These are phyloP conservation scores for Clonostachys rosea DNA, from an alignment of 2,329 filamentous ascomycete species.

Conservation along the genomic window DNA sequence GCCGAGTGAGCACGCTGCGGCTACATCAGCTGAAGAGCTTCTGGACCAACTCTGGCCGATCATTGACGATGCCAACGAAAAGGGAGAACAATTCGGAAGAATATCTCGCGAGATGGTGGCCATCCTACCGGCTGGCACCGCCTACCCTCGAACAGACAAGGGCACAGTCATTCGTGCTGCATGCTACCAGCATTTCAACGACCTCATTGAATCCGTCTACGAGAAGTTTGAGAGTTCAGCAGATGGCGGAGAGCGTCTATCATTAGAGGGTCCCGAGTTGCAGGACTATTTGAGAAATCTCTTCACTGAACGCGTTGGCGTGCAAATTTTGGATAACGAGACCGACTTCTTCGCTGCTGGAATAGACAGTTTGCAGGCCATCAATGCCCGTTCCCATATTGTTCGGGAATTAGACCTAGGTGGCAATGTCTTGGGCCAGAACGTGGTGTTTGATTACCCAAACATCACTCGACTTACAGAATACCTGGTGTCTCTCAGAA, in stretches of 20 bases:
- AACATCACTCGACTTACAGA: neutral
- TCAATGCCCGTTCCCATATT: conserved; percentile 47
- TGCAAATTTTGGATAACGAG: conserved; percentile 15
- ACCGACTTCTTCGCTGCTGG: conserved; percentile 55
- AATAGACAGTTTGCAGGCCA: conserved; percentile 54
- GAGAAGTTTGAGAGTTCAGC: conserved; percentile 9
- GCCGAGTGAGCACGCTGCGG: conserved; percentile 33
- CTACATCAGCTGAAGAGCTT: conserved; percentile 35
- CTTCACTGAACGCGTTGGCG: conserved; percentile 8
- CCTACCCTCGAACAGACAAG: conserved; percentile 46
- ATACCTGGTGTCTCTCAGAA: conserved; percentile 14
- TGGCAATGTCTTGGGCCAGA: conserved; percentile 41
- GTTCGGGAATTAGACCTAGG: conserved; percentile 43
- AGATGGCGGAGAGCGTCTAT: conserved; percentile 1
- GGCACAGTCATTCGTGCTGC: conserved; percentile 44
- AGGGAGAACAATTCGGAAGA: conserved; percentile 44
- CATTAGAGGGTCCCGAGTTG: conserved; percentile 12
- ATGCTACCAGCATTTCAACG: conserved; percentile 35
- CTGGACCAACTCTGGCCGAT: conserved; percentile 42
- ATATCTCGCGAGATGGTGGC: conserved; percentile 48
- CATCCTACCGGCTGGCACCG: conserved; percentile 34
- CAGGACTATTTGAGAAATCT: conserved; percentile 23
- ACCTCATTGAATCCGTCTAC: conserved; percentile 34
- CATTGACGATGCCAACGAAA: conserved; percentile 43
- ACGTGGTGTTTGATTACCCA: conserved; percentile 54